Conservation (phyloP, 106 monocot genomes). For the Dendrobium nobile region DNA sequence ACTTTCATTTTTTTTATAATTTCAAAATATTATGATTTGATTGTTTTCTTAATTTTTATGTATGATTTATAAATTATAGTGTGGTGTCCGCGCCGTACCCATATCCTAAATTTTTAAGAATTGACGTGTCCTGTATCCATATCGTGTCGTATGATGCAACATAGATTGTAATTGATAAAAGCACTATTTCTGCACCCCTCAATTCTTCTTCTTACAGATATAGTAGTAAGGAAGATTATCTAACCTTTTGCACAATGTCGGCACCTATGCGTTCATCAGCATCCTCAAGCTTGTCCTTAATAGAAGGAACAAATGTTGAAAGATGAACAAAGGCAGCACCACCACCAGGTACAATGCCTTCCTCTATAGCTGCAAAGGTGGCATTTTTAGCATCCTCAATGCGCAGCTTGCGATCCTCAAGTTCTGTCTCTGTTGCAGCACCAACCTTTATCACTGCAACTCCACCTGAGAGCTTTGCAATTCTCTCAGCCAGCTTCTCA, state of each 20-base stretch:
- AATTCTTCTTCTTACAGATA: too few relatives aligned
- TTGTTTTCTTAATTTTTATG: too few relatives aligned
- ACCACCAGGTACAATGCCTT: slow-evolving; percentile 89
- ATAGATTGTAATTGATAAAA: too few relatives aligned
- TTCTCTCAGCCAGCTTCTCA: slow-evolving; percentile 69
- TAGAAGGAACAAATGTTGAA: slow-evolving; percentile 56
- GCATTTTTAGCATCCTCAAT: slow-evolving; percentile 93
- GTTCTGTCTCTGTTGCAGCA: slow-evolving; percentile 82
- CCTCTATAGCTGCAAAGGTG: slow-evolving; percentile 85
- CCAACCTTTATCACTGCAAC: slow-evolving; percentile 90
- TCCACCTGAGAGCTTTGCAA: slow-evolving; percentile 80
- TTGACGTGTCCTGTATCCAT: too few relatives aligned
- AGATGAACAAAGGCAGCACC: slow-evolving; percentile 78
- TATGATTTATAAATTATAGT: too few relatives aligned
- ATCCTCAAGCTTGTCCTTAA: slow-evolving; percentile 70
- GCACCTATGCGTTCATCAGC: slow-evolving; percentile 70
- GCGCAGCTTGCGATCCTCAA: slow-evolving; percentile 80
- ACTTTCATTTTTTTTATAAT: too few relatives aligned
- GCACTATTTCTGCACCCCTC: too few relatives aligned
- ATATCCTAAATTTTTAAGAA: too few relatives aligned
- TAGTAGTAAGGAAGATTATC: background rate
- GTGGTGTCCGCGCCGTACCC: too few relatives aligned
- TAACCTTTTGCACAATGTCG: slow-evolving; percentile 75
- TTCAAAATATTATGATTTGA: too few relatives aligned
- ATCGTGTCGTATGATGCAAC: too few relatives aligned